Evolutionary conservation across 768 basidiomycete genomes (phyloP).

Genomic region (Peribolospora baueri): DNA sequence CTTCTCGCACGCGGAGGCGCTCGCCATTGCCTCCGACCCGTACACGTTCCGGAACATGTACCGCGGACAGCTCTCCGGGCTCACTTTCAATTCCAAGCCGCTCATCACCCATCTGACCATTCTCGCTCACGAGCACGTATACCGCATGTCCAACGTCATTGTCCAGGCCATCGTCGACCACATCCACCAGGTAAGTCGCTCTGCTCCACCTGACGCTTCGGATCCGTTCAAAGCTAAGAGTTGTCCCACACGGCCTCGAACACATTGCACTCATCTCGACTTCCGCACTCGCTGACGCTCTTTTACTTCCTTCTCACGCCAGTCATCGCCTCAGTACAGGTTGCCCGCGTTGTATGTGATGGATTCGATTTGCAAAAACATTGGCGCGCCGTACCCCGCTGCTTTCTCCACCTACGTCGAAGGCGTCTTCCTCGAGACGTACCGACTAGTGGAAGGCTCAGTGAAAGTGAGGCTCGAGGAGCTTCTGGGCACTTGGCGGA

Average conservation of each 20-base stretch:
- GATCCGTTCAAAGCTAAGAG: too few species aligned
- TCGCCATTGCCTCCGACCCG: slow-evolving; percentile 25
- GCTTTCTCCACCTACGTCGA: slow-evolving; percentile 62
- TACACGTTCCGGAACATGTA: slow-evolving; percentile 58
- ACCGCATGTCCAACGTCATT: slow-evolving; percentile 49
- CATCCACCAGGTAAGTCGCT: slow-evolving; percentile 61
- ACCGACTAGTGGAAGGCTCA: slow-evolving; percentile 27
- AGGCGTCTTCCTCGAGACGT: slow-evolving; percentile 63
- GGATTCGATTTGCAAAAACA: slow-evolving; percentile 92
- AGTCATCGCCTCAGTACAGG: slow-evolving; percentile 79
- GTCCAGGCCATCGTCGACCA: slow-evolving; percentile 61
- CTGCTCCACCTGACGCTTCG: too few species aligned
- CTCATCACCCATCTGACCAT: slow-evolving; percentile 81
- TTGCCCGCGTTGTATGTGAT: slow-evolving; percentile 82
- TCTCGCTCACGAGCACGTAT: slow-evolving; percentile 60
- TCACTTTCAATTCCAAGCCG: slow-evolving; percentile 82
- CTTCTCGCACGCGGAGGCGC: not conserved
- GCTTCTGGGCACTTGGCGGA: slow-evolving; percentile 86
- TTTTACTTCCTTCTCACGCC: slow-evolving; percentile 3
- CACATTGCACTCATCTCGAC: not conserved
- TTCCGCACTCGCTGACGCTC: not conserved
- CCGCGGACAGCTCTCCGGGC: slow-evolving; percentile 41
- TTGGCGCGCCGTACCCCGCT: slow-evolving; percentile 72
- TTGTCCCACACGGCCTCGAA: too few species aligned
- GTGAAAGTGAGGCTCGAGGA: slow-evolving; percentile 72